Conservation (phyloP, 306 rosid species). For the Ochetophila trinervis region DNA sequence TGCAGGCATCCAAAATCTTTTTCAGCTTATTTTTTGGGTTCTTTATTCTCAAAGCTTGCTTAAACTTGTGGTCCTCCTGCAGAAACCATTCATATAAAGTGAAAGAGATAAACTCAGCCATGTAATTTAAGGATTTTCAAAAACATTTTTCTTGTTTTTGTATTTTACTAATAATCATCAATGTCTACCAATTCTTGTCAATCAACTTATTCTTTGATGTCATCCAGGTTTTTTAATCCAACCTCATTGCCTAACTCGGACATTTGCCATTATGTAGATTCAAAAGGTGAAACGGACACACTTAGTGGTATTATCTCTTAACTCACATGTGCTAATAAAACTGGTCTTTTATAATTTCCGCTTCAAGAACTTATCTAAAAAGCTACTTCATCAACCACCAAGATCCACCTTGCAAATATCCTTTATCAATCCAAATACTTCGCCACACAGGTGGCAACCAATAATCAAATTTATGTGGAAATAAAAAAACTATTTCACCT, state of each 20-base stretch:
- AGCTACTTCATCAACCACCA: no score
- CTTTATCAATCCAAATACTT: neutral
- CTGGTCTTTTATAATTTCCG: no score
- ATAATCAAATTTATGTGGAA: neutral
- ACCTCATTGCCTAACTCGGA: no score
- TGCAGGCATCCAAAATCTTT: constrained; percentile 88
- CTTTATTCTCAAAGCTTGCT: constrained; percentile 79
- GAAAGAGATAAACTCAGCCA: neutral
- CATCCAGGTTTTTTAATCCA: no score
- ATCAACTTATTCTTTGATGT: neutral
- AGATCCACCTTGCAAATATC: no score
- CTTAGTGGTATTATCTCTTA: no score
- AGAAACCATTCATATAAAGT: constrained; percentile 20
- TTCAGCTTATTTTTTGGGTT: constrained; percentile 77
- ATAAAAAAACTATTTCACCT: neutral
- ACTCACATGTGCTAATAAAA: no score
- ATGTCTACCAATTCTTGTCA: neutral
- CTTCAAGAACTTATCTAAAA: no score
- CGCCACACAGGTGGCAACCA: neutral
- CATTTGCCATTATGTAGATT: no score
- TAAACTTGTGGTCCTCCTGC: constrained; percentile 88
- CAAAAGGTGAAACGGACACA: no score
- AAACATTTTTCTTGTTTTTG: neutral
- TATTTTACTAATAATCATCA: neutral
- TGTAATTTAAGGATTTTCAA: neutral